Evolutionary conservation across 306 rosid species (phyloP), one percentile per base, ranked within the genome.

Genomic region (Vachellia pachyceras): DNA sequence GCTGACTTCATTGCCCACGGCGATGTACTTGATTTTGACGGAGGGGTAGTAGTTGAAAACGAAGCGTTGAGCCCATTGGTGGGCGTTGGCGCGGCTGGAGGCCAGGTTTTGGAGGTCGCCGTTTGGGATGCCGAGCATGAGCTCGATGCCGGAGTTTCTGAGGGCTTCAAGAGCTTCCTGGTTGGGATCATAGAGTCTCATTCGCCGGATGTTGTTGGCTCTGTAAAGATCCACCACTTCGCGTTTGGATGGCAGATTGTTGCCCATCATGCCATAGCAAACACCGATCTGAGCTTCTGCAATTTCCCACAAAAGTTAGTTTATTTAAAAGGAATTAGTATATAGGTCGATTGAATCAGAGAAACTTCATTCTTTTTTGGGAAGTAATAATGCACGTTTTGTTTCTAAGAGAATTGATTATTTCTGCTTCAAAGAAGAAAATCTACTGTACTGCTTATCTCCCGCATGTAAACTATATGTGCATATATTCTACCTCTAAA

Each of bases 41-140:
- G 52, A 11, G 52, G 52, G 52, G 52, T 46, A 46, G 5, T 2
- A 46, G 4, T 46, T 46, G 52, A 3, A 10, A 46, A 46, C 52
- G 17, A 2, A 12, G 5, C 22, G 46, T 49, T 84, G 78, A 0
- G 84, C 86, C 90, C 90, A 84, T 2, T 81, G 25, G 5, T 36
- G 44, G 2, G 90, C 90, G 0, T 47, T 9, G 4, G 72, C 71
- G 4, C 86, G 73, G 79, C 84, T 77, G 66, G 10, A 2, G n/a
- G 88, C 82, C 1, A 87, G 82, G 18, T 17, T 41, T n/a, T 79
- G 86, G 6, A 87, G 90, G 18, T 79, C 86, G 2, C 61, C 35
- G 80, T 87, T 82, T 22, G 86, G 83, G 57, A 87, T 76, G 1
- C 90, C 90, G 6, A 87, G 86, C 47, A 87, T 76, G 78, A 87